Conservation (phyloP, 352 stramenopile species). For the Elongisporangium prolatum region DNA sequence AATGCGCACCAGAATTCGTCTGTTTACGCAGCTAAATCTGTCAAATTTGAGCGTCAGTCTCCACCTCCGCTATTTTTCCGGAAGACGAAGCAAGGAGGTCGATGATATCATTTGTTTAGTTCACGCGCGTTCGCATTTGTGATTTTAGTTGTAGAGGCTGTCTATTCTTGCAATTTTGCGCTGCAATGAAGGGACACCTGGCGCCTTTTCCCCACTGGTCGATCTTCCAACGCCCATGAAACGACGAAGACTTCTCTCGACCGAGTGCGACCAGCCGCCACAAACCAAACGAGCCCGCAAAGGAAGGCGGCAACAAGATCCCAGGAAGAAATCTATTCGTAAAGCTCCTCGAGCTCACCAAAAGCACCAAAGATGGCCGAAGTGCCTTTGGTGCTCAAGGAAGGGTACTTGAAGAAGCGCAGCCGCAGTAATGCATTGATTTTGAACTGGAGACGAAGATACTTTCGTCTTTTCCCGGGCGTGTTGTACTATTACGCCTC, state of each 20-base stretch:
- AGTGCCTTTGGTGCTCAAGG: constrained; percentile 43
- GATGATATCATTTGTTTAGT: constrained; percentile 8
- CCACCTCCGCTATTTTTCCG: constrained; percentile 47
- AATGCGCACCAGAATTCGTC: no score
- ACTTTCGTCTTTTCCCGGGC: constrained; percentile 61
- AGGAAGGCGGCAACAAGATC: background rate
- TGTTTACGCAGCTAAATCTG: background rate
- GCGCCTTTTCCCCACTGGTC: background rate
- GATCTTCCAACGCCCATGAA: background rate
- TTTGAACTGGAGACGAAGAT: constrained; percentile 50
- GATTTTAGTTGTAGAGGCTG: background rate
- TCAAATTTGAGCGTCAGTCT: constrained; percentile 19
- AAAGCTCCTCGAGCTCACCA: constrained; percentile 5
- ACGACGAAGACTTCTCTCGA: background rate
- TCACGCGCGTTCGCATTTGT: no score
- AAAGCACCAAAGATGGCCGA: constrained; percentile 12
- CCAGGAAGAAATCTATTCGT: background rate
- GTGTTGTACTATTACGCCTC: constrained; percentile 60
- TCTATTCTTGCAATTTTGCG: constrained; percentile 2
- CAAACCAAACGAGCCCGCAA: constrained; percentile 3
- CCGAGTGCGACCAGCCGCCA: background rate
- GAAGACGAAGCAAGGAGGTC: constrained; percentile 13
- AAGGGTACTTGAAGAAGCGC: constrained; percentile 69
- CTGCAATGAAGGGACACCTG: background rate
- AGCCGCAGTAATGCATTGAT: constrained; percentile 33